A percentile compares a stretch with the other conserved stretches of the same genome.
Evolutionary conservation across 2,329 filamentous ascomycete species (phyloP).

Genomic region (Aspergillus glaucus): DNA sequence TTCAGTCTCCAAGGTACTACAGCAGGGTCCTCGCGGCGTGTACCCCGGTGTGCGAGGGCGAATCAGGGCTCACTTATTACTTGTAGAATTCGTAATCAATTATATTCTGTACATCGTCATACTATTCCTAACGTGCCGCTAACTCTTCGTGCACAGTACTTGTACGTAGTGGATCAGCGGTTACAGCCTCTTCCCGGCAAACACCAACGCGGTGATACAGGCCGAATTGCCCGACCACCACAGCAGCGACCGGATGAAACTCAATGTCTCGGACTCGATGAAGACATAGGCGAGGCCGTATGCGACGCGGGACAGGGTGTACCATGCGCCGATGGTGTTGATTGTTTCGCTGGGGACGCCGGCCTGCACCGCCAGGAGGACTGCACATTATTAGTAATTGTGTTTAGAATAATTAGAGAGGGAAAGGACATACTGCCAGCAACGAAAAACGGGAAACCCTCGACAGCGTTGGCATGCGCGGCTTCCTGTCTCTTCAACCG

Average conservation of each 20-base stretch:
- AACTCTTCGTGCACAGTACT: no score
- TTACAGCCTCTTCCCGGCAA: constrained; percentile 27
- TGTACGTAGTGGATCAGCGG: background rate
- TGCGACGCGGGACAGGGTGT: constrained; percentile 28
- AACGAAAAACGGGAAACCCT: constrained; percentile 34
- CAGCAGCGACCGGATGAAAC: constrained; percentile 28
- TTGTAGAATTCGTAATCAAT: background rate
- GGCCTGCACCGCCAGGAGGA: constrained; percentile 30
- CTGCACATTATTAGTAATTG: constrained; percentile 11
- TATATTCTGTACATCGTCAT: background rate
- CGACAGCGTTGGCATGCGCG: constrained; percentile 27
- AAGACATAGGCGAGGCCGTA: constrained; percentile 30
- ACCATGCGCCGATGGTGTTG: constrained; percentile 32
- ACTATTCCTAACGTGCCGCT: no score
- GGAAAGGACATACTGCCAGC: constrained; percentile 21
- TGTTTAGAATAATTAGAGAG: constrained; percentile 9
- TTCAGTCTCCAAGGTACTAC: background rate
- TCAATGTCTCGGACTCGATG: constrained; percentile 23
- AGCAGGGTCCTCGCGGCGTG: background rate
- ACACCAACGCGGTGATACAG: constrained; percentile 33
- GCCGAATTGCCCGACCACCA: constrained; percentile 37
- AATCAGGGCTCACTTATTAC: background rate
- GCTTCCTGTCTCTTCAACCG: constrained; percentile 31
- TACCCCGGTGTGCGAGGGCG: background rate
- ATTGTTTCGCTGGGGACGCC: constrained; percentile 29